phyloP scores from a whole-genome alignment of 169 alveolate genomes.

The Cryptosporidium canis region DNA sequence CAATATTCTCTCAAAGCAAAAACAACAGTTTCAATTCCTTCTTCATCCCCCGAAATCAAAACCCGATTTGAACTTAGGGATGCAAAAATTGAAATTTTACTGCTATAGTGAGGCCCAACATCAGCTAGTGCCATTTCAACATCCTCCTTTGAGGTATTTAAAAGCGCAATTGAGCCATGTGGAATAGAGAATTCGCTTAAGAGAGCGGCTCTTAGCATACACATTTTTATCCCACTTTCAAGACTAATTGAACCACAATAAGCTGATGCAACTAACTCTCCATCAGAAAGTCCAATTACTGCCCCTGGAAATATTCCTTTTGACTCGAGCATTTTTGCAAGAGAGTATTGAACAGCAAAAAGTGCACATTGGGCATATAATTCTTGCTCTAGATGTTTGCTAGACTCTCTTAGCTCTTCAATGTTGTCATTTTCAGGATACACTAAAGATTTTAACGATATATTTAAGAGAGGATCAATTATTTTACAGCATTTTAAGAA shows the following conservation, averaged over 20 bases:
- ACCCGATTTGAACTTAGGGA: conserved; percentile 74
- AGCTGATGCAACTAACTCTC: conserved; percentile 80
- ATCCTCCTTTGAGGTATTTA: conserved; percentile 77
- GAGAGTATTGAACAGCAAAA: conserved; percentile 81
- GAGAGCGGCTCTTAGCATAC: conserved; percentile 74
- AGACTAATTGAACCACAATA: conserved; percentile 77
- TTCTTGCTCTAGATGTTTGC: conserved; percentile 65
- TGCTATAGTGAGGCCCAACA: conserved; percentile 75
- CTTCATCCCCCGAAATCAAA: conserved; percentile 76
- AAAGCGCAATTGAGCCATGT: conserved; percentile 73
- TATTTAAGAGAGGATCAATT: conserved; percentile 74
- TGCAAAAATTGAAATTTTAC: conserved; percentile 71
- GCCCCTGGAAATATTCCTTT: conserved; percentile 82
- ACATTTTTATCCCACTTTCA: conserved; percentile 77
- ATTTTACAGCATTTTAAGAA: conserved; percentile 78
- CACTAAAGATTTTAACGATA: conserved; percentile 76
- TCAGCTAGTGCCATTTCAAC: conserved; percentile 83
- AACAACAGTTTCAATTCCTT: conserved; percentile 76
- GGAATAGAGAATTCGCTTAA: conserved; percentile 53
- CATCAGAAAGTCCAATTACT: conserved; percentile 78
- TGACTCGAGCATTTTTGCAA: conserved; percentile 77
- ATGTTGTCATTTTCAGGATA: conserved; percentile 69
- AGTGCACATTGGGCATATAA: conserved; percentile 80
- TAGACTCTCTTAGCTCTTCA: conserved; percentile 45
- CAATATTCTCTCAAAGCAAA: conserved; percentile 61